Conservation (phyloP, 2,329 filamentous ascomycete genomes). For the Ceratocystis lukuohia region DNA sequence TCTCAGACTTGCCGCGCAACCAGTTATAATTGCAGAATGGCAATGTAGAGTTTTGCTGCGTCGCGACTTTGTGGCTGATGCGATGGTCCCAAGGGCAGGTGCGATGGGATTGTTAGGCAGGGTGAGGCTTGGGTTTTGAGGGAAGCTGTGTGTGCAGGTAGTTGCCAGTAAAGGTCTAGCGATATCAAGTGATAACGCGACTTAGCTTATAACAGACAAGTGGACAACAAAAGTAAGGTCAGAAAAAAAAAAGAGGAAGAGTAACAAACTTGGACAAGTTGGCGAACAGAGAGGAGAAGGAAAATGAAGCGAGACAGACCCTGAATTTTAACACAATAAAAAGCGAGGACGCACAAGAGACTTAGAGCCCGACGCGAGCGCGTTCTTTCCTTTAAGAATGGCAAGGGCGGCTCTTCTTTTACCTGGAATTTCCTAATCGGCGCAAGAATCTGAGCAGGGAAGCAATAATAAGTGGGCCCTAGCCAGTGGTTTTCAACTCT, state of each 20-base stretch:
- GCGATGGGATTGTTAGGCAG: not conserved
- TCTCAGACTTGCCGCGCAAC: not conserved
- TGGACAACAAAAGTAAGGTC: not conserved
- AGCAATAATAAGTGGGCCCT: conserved; percentile 14
- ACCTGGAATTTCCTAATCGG: conserved; percentile 12
- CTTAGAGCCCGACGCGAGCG: conserved; percentile 14
- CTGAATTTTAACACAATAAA: not conserved
- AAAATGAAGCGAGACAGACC: conserved; percentile 9
- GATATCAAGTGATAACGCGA: not conserved
- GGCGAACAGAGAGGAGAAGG: not conserved
- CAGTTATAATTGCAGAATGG: not conserved
- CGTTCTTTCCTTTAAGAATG: conserved; percentile 11
- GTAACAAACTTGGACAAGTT: not conserved
- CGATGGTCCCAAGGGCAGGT: not conserved
- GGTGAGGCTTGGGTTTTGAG: not conserved
- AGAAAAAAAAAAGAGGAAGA: not conserved
- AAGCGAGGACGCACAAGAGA: not conserved
- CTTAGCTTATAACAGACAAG: not conserved
- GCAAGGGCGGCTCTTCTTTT: not conserved
- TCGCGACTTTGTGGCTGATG: not conserved
- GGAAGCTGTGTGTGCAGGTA: not conserved
- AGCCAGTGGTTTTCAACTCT: not conserved
- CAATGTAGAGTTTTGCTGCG: not conserved
- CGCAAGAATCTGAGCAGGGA: conserved; percentile 14
- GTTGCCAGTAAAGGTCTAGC: not conserved